These are phyloP conservation scores for Turritis glabra DNA, from an alignment of 345 rosid species.

Conservation along the genomic window DNA sequence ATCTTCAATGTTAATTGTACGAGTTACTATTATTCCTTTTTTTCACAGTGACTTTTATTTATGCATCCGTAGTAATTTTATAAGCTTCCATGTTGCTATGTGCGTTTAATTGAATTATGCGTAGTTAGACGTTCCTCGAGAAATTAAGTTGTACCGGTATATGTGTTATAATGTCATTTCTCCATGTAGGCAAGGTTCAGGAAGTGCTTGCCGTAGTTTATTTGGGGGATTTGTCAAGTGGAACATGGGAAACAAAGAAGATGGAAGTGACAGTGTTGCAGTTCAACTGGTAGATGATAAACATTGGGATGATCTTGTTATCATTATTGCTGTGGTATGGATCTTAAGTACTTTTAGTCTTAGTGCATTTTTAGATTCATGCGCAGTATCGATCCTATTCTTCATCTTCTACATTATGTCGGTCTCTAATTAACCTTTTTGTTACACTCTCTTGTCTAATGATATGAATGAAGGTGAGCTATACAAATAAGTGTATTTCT, in stretches of 20 bases:
- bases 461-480: constrained; percentile 2
- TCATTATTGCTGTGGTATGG: constrained; percentile 89
- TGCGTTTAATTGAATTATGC: neutral
- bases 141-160: neutral
- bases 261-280: constrained; percentile 91
- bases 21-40: neutral
- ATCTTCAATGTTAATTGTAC: neutral
- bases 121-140: neutral
- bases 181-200: constrained; percentile 84
- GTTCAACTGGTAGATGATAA: constrained; percentile 89
- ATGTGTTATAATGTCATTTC: constrained; percentile 26
- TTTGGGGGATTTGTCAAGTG: constrained; percentile 96
- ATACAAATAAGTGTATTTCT: neutral
- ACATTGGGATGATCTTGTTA: constrained; percentile 94
- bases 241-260: constrained; percentile 79
- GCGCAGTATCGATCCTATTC: neutral
- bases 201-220: constrained; percentile 98
- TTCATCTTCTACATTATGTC: neutral
- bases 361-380: neutral
- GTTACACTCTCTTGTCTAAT: neutral
- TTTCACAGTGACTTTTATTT: neutral
- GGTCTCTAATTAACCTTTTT: neutral
- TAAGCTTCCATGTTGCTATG: neutral
- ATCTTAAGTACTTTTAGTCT: neutral
- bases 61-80: no score